phyloP scores from a whole-genome alignment of 352 stramenopile genomes.

The Pythium guiyangense region DNA sequence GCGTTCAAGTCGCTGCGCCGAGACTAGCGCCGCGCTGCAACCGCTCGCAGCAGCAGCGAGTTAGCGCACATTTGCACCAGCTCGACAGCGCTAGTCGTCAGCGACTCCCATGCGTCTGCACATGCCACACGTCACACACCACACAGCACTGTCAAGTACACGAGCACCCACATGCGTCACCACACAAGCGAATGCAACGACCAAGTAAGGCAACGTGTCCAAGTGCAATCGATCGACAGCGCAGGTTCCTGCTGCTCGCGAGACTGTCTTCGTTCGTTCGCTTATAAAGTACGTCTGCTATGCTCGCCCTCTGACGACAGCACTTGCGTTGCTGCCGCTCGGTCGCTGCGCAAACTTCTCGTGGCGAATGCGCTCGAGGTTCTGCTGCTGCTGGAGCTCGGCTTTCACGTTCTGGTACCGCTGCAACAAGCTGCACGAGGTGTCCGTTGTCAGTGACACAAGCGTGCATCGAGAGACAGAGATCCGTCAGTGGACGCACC shows the following conservation, averaged over 20 bases:
- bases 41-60: background rate
- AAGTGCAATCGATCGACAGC: too few relatives aligned
- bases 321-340: slow-evolving; percentile 11
- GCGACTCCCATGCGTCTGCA: too few relatives aligned
- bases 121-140: too few relatives aligned
- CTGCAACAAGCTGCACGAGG: slow-evolving; percentile 67
- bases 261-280: too few relatives aligned
- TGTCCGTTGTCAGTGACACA: background rate
- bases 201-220: too few relatives aligned
- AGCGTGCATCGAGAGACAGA: background rate
- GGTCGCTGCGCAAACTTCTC: slow-evolving; percentile 70
- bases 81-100: too few relatives aligned
- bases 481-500: slow-evolving; percentile 20
- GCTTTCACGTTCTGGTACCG: slow-evolving; percentile 95
- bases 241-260: too few relatives aligned
- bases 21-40: slow-evolving; percentile 27
- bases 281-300: slow-evolving; percentile 1
- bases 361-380: slow-evolving; percentile 88
- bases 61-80: too few relatives aligned
- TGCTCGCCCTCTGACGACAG: slow-evolving; percentile 8
- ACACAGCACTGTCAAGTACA: too few relatives aligned
- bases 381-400: slow-evolving; percentile 93
- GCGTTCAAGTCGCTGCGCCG: slow-evolving; percentile 77
- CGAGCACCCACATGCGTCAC: too few relatives aligned
- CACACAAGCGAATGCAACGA: too few relatives aligned